Percentiles rank a stretch among this genome's conserved stretches.
Conservation (phyloP, 352 stramenopile genomes). For the Pythium vanterpoolii region DNA sequence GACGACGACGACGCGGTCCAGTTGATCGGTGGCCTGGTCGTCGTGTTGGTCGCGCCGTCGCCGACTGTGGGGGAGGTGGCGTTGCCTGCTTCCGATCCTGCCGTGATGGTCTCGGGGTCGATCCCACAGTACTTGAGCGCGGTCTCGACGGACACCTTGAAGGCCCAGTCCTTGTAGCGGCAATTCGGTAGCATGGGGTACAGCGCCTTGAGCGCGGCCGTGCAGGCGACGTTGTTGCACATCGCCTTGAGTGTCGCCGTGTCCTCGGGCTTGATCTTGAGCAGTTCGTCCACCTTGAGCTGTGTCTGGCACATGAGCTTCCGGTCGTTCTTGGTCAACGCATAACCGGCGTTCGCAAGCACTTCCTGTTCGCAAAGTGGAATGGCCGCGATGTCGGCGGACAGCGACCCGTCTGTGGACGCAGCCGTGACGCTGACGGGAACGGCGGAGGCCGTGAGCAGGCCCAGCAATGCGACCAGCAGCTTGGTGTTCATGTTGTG, state of each 20-base stretch:
- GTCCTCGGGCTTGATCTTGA: constrained; percentile 27
- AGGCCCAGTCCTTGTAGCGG: constrained; percentile 46
- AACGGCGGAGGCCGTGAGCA: not conserved
- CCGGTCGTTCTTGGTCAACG: constrained; percentile 47
- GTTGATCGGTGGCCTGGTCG: constrained; percentile 2
- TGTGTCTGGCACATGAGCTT: constrained; percentile 47
- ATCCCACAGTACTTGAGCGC: constrained; percentile 52
- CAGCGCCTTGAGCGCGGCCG: constrained; percentile 45
- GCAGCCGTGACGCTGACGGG: constrained; percentile 23
- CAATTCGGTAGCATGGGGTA: constrained; percentile 63
- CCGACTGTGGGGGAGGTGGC: not conserved
- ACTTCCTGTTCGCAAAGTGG: constrained; percentile 40
- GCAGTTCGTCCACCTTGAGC: constrained; percentile 48
- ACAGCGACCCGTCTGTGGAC: constrained; percentile 1
- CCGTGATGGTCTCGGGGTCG: constrained; percentile 22
- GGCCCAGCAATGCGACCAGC: constrained; percentile 1
- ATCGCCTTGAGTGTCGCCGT: constrained; percentile 41
- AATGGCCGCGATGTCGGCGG: constrained; percentile 25
- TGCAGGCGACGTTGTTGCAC: constrained; percentile 31
- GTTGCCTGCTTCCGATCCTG: constrained; percentile 13
- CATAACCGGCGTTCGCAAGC: constrained; percentile 32
- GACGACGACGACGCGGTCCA: constrained; percentile 5
- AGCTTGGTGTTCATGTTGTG: constrained; percentile 10
- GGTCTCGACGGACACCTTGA: constrained; percentile 36
- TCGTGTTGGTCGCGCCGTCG: not conserved